Percentiles rank a stretch among this genome's conserved stretches.
phyloP scores from a whole-genome alignment of 805 yeast species.

The Ogataea minuta region DNA sequence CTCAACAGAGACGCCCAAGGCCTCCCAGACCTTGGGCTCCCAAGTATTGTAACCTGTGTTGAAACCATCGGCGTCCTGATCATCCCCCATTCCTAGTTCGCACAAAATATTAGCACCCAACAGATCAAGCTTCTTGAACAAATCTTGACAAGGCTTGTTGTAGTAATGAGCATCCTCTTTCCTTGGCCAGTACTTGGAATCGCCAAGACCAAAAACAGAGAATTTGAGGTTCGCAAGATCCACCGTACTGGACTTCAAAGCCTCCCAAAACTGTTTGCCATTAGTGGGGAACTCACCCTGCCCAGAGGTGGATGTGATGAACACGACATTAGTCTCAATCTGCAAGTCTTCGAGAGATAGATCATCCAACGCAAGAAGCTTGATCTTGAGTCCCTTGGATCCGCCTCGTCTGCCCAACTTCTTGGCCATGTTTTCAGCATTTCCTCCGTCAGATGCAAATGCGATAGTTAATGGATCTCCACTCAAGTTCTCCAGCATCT shows the following conservation, averaged over 20 bases:
- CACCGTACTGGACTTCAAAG: constrained; percentile 58
- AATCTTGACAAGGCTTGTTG: constrained; percentile 84
- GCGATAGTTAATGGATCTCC: constrained; percentile 90
- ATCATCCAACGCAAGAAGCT: constrained; percentile 69
- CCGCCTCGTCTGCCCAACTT: constrained; percentile 75
- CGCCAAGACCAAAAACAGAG: constrained; percentile 77
- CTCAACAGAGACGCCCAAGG: constrained; percentile 83
- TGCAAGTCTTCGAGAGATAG: constrained; percentile 69
- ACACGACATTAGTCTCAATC: constrained; percentile 64
- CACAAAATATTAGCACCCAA: constrained; percentile 73
- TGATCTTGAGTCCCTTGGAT: constrained; percentile 72
- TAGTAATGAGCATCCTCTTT: constrained; percentile 92
- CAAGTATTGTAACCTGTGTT: constrained; percentile 87
- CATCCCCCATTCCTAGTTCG: constrained; percentile 89
- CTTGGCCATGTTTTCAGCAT: constrained; percentile 78
- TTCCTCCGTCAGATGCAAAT: constrained; percentile 91
- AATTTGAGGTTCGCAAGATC: constrained; percentile 59
- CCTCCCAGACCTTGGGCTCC: constrained; percentile 84
- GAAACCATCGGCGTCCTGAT: constrained; percentile 95
- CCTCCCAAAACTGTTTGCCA: constrained; percentile 77
- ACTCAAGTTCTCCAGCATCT: constrained; percentile 77
- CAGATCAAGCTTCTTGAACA: constrained; percentile 59
- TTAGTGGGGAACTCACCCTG: constrained; percentile 87
- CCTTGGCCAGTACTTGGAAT: constrained; percentile 93
- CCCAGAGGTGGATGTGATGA: constrained; percentile 75